Evolutionary conservation across 805 yeast species (phyloP), one percentile per base, ranked within the genome.

Genomic region (Zygoascus ofunaensis): DNA sequence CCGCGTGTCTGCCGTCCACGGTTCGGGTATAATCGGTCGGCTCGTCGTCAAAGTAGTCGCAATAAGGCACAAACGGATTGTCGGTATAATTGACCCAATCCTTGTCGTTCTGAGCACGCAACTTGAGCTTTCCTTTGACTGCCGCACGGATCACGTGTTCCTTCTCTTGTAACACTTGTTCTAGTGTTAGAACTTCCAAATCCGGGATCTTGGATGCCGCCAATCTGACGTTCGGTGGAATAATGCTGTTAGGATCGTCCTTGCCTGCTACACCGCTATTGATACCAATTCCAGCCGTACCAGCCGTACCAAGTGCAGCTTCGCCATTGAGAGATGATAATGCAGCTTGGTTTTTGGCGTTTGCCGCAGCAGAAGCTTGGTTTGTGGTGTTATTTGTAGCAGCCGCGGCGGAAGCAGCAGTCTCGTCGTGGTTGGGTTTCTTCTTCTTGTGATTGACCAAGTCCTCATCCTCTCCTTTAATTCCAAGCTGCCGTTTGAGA

Each of bases 201-300:
- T 90, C 97, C 14, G 97, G 97, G 50, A 90, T 84, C 63, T 87
- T 85, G 1, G 95, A 83, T 33, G 92, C 82, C 2, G 96, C 95
- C 34, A 87, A 62, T 55, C 83, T 81, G 53, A 87, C 94, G 65
- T 87, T 84, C 20, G 94, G 87, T 58, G 85, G 57, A 17, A 46
- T 53, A 5, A 42, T 34, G 21, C 30, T 21, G 23, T 26, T 26
- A 26, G 30, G n/a, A 43, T 47, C 41, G 40, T 34, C 18, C 52
- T 26, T 14, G 34, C 34, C 41, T 3, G 24, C 23, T 3, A 37
- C 41, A 3, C 42, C 42, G 26, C 21, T 36, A 18, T 36, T 36
- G 21, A 36, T 36, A 19, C 18, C 40, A 21, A 72, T 71, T 4
- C 70, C 59, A 49, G 68, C 62, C 3, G 49, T 44, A 15, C 48